These are phyloP conservation scores for Penicillium diatomitis DNA, from an alignment of 495 filamentous ascomycete species.

Conservation along the genomic window DNA sequence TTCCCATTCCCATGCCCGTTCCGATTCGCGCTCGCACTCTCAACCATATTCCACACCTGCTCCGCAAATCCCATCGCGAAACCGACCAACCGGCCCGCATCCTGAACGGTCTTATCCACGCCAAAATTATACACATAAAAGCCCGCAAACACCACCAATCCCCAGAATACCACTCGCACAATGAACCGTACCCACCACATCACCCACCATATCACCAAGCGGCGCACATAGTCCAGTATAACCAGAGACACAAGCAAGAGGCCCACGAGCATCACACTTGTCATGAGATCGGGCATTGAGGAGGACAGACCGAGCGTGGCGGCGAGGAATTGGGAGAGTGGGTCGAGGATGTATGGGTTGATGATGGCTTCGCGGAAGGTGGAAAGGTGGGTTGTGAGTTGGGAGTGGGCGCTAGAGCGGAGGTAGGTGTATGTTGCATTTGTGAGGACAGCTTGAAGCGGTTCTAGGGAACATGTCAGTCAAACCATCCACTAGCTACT, in stretches of 20 bases:
- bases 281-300: conserved; percentile 49
- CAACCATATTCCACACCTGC: neutral
- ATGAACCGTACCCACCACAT: conserved; percentile 63
- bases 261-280: conserved; percentile 46
- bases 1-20: too few relatives aligned
- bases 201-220: conserved; percentile 66
- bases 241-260: conserved; percentile 54
- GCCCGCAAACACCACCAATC: conserved; percentile 34
- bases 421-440: conserved; percentile 14
- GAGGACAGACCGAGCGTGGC: conserved; percentile 35
- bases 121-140: conserved; percentile 56
- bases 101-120: conserved; percentile 47
- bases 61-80: conserved; percentile 42
- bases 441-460: conserved; percentile 22
- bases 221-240: conserved; percentile 55
- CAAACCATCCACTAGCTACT: neutral
- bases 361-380: conserved; percentile 31
- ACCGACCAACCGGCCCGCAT: conserved; percentile 49
- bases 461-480: conserved; percentile 5
- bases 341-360: conserved; percentile 32
- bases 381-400: conserved; percentile 21
- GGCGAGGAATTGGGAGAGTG: conserved; percentile 39
- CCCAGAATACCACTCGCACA: conserved; percentile 52
- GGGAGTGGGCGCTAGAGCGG: conserved; percentile 9
- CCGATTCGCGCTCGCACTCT: too few relatives aligned